Base-by-base conservation (phyloP, 495 filamentous ascomycete genomes). In the Podospora didyma region DNA sequence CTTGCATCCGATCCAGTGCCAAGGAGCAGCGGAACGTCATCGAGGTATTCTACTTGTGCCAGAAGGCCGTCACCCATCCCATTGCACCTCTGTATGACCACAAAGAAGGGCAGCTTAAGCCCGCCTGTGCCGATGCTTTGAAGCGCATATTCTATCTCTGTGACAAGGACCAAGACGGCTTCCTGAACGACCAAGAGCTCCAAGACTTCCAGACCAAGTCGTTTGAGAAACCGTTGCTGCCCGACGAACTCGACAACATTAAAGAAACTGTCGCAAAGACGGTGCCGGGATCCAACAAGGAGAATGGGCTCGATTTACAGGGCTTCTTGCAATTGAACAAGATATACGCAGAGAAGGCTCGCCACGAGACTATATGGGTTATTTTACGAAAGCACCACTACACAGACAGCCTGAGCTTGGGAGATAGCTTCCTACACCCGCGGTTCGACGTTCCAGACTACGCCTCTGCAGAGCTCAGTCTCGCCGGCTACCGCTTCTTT, bases 351-450 rank as follows among this genome's bases (percentile, higher is more conserved):
- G 93, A 97, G 65, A 97, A 96, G 70, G 94, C 92, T 47, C 86
- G 94, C n/a, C 94, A 98, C 64, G 95, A 98, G 74, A 97, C 94
- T 0, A 89, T 97, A 24, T 98, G 94, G 94, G 88, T 92, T 26
- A 96, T 97, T 56, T 73, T 97, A 46, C 84, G 94, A n/a, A 90
- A 91, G 45, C 96, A 96, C 61, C 90, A 97, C 59, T 97, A 98
- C 68, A 95, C 93, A 2, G 93, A 97, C 70, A 95, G 89, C 62
- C 75, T 97, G 24, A 93, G 88, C 53, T 74, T 98, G 49, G 89
- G 93, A 60, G 90, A 96, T 61, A 87, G 72, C 64, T 97, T 96
- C 68, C 78, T 97, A n/a, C 89, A 90, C 61, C 94, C 94, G 2
- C 90, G 88, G 63, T 93, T 97, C 59, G 95, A 97, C 7, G 89